These are phyloP conservation scores for Pyrus betulifolia DNA, from an alignment of 306 rosid species.

Conservation along the genomic window DNA sequence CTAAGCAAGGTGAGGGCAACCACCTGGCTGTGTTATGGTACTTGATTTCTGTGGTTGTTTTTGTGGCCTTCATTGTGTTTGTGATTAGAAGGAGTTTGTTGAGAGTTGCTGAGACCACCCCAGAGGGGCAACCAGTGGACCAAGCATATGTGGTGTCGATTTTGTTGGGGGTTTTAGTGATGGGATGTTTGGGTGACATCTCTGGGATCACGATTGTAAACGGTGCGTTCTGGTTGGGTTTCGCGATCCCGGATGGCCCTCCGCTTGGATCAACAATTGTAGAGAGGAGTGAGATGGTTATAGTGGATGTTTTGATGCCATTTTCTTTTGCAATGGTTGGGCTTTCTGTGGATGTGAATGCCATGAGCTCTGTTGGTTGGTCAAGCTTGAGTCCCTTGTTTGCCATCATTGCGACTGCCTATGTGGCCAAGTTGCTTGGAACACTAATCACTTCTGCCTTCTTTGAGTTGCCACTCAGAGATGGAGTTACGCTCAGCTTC, in stretches of 20 bases:
- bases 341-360: constrained; percentile 26
- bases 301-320: constrained; percentile 49
- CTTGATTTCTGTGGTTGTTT: constrained; percentile 6
- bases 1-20: constrained; percentile 27
- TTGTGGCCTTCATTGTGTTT: background rate
- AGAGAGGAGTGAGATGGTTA: constrained; percentile 31
- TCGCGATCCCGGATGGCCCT: constrained; percentile 65
- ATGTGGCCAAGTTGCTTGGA: constrained; percentile 26
- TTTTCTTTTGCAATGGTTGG: constrained; percentile 52
- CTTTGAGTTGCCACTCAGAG: constrained; percentile 41
- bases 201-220: constrained; percentile 48
- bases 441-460: constrained; percentile 26
- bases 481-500: constrained; percentile 45
- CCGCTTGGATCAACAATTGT: constrained; percentile 49
- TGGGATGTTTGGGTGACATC: constrained; percentile 48
- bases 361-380: constrained; percentile 36
- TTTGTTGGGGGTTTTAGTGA: constrained; percentile 28
- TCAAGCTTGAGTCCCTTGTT: constrained; percentile 34
- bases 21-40: constrained; percentile 29
- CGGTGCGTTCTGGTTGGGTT: constrained; percentile 68
- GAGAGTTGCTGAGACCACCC: constrained; percentile 31
- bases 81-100: constrained; percentile 19
- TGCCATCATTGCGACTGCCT: constrained; percentile 29
- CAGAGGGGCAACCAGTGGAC: constrained; percentile 44
- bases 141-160: constrained; percentile 26